These are phyloP conservation scores for Thelonectria blattea DNA, from an alignment of 2,329 filamentous ascomycete species.

Conservation along the genomic window DNA sequence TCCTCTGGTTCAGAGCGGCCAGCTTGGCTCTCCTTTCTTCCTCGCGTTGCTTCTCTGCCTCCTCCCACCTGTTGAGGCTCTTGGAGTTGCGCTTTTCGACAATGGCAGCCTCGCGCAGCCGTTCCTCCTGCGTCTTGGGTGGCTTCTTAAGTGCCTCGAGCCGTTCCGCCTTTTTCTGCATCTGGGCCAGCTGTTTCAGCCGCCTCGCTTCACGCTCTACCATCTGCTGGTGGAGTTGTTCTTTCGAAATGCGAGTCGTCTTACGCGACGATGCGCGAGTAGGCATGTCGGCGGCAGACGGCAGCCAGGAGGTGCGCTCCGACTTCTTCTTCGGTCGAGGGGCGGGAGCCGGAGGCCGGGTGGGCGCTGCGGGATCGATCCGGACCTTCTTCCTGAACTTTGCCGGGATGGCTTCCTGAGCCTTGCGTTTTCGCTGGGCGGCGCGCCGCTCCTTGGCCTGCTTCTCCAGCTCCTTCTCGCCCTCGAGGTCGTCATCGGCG, in stretches of 20 bases:
- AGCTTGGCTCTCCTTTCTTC: conserved; percentile 83
- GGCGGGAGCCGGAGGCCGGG: conserved; percentile 46
- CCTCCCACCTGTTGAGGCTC: conserved; percentile 92
- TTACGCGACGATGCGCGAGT: conserved; percentile 64
- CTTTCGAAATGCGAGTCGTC: conserved; percentile 65
- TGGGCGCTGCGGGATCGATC: conserved; percentile 62
- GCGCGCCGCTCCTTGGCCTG: conserved; percentile 72
- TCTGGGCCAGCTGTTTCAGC: conserved; percentile 71
- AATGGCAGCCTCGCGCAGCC: conserved; percentile 79
- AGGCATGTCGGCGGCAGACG: conserved; percentile 59
- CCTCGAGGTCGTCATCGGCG: conserved; percentile 73
- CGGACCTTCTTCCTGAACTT: conserved; percentile 78
- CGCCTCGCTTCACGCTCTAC: conserved; percentile 73
- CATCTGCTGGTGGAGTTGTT: conserved; percentile 72
- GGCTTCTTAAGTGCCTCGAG: conserved; percentile 78
- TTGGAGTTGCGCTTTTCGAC: conserved; percentile 88
- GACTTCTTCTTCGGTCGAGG: conserved; percentile 65
- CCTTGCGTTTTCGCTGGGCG: conserved; percentile 79
- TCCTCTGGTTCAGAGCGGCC: conserved; percentile 85
- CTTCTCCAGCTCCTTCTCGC: conserved; percentile 85
- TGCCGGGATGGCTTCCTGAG: conserved; percentile 74
- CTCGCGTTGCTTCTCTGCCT: conserved; percentile 86
- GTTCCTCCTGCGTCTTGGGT: conserved; percentile 84
- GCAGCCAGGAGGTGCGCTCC: conserved; percentile 65
- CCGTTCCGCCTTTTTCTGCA: conserved; percentile 72